Evolutionary conservation across 345 rosid genomes (phyloP).

Genomic region (Eucalyptus marginata): DNA sequence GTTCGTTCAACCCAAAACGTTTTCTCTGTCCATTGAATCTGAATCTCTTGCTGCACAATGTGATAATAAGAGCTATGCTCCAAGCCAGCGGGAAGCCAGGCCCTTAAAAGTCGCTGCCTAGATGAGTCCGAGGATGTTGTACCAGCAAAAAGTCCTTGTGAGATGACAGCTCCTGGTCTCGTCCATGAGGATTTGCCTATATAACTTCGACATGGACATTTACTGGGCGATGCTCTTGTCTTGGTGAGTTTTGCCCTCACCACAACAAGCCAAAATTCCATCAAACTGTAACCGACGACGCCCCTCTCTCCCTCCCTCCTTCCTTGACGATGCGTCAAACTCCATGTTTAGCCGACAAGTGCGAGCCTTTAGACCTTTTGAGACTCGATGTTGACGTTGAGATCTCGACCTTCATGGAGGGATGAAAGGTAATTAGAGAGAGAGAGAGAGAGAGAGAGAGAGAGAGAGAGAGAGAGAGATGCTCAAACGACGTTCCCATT

Average conservation of each 20-base stretch:
- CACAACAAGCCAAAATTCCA: neutral
- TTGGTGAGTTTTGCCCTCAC: neutral
- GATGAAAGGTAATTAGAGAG: neutral
- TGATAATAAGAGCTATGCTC: neutral
- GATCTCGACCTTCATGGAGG: neutral
- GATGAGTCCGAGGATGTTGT: neutral
- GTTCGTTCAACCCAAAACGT: neutral
- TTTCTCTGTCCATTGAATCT: neutral
- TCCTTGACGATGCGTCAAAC: neutral
- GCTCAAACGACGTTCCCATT: neutral
- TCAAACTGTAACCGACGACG: neutral
- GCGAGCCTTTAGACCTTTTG: neutral
- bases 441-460: neutral
- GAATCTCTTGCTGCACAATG: neutral
- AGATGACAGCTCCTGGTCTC: neutral
- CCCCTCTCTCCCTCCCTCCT: neutral
- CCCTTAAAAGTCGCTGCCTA: neutral
- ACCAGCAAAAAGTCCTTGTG: neutral
- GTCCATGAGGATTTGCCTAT: neutral
- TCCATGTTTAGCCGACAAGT: neutral
- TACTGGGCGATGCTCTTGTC: neutral
- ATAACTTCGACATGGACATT: neutral
- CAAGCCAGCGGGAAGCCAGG: neutral
- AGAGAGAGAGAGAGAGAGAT: neutral
- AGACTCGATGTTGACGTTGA: neutral